Conservation (phyloP, 148 eudicot species). For the Rhododendron simsii region DNA sequence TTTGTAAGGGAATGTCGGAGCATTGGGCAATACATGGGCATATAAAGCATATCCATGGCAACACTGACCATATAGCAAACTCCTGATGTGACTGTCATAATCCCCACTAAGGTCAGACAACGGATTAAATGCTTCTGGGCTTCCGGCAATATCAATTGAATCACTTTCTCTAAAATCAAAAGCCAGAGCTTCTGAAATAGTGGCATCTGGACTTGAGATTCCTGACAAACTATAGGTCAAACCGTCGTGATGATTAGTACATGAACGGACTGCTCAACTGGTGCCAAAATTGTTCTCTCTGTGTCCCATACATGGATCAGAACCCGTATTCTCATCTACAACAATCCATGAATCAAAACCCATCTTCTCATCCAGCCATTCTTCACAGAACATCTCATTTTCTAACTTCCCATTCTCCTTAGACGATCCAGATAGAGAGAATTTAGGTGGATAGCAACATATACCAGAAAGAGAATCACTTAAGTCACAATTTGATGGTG, state of each 20-base stretch:
- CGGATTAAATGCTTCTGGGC: conserved; percentile 31
- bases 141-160: conserved; percentile 19
- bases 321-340: conserved; percentile 13
- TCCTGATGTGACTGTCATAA: conserved; percentile 16
- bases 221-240: conserved; percentile 7
- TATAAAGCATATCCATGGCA: conserved; percentile 25
- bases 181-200: conserved; percentile 17
- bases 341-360: neutral
- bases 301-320: conserved; percentile 11
- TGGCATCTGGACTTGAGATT: conserved; percentile 20
- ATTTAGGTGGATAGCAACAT: conserved; percentile 5
- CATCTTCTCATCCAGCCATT: neutral
- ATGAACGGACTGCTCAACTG: conserved; percentile 7
- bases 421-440: neutral
- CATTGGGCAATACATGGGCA: conserved; percentile 1
- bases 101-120: conserved; percentile 13
- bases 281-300: conserved; percentile 1
- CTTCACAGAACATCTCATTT: neutral
- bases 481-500: conserved; percentile 10
- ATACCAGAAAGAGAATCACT: conserved; percentile 15
- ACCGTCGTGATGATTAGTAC: conserved; percentile 13
- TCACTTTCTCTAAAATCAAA: conserved; percentile 25
- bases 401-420: conserved; percentile 13
- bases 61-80: conserved; percentile 28
- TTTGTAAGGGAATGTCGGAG: conserved; percentile 14